These are phyloP conservation scores for Pyropia haitanensis DNA, from an alignment of 23 red algal genomes.

Conservation along the genomic window DNA sequence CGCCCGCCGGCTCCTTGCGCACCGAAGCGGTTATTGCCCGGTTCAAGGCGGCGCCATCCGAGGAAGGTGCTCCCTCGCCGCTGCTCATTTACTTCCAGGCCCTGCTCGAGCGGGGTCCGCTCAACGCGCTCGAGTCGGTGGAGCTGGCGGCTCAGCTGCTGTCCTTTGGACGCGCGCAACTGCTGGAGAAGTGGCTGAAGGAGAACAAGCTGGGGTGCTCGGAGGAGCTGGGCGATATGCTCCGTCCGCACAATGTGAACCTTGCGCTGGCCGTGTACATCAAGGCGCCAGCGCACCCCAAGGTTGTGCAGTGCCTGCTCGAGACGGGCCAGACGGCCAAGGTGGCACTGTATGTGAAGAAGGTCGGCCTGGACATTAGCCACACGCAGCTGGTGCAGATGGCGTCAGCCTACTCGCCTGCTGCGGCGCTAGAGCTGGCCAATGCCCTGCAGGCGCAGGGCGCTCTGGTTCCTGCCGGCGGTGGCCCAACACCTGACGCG, in stretches of 20 bases:
- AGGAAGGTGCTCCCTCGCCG: slow-evolving; percentile 59
- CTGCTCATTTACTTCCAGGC: slow-evolving; percentile 96
- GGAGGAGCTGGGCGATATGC: slow-evolving; percentile 89
- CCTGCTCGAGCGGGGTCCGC: slow-evolving; percentile 72
- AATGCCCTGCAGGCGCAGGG: slow-evolving; percentile 57
- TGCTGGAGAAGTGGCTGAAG: slow-evolving; percentile 94
- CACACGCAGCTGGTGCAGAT: slow-evolving; percentile 68
- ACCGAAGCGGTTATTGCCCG: slow-evolving; percentile 79
- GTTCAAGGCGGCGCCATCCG: slow-evolving; percentile 76
- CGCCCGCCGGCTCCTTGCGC: slow-evolving; percentile 78
- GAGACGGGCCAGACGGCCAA: slow-evolving; percentile 66
- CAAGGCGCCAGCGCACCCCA: slow-evolving; percentile 75
- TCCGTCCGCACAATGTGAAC: slow-evolving; percentile 55
- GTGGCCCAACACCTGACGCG: not conserved
- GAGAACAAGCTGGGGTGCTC: slow-evolving; percentile 87
- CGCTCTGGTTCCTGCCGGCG: slow-evolving; percentile 44
- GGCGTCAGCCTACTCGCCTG: slow-evolving; percentile 51
- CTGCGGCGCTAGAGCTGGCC: slow-evolving; percentile 72
- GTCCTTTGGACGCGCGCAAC: slow-evolving; percentile 40
- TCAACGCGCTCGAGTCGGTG: slow-evolving; percentile 83
- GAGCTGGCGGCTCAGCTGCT: slow-evolving; percentile 77
- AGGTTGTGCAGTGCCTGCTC: slow-evolving; percentile 90
- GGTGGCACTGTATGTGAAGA: slow-evolving; percentile 65
- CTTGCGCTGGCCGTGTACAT: slow-evolving; percentile 90
- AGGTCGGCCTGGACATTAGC: slow-evolving; percentile 60